Evolutionary conservation across 441 rosid species (phyloP), one percentile per base, ranked within the genome.

Genomic region (Populus hybrid): DNA sequence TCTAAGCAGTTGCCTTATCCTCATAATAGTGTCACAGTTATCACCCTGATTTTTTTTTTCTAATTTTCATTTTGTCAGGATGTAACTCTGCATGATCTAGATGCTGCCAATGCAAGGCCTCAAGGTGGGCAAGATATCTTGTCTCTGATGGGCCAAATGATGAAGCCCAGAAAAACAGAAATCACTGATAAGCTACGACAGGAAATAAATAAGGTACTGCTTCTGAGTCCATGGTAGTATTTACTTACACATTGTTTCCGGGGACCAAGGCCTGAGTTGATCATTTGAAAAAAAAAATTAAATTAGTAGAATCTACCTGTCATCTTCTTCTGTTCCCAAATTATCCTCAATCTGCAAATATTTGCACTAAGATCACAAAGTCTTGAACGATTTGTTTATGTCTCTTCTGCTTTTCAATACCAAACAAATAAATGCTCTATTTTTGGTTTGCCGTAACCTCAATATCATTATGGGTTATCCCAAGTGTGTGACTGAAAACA

Each of bases 31-130:
- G 31, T 50, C 50, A 50, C 56, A 50, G 0, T 50, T 50, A 50
- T 50, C 20, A 50, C 56, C 56, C 6, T 29, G 31, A 28, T n/a
- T 28, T 3, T 29, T 29, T 29, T 29, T 68, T 10, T 68, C 7
- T 45, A 26, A 66, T 56, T 20, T 64, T 74, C 69, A 70, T 12
- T 38, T 64, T 50, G 36, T 79, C 86, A 93, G 98, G 99, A 96
- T 92, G 99, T 96, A 68, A 94, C 99, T 7, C 89, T 96, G 66
- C 99, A 96, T 79, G 99, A 96, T 86, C 84, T 96, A 81, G 99
- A 96, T 90, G 96, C 99, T 84, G 98, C 99, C 73, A 96, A 96
- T 90, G 98, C 99, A 56, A 92, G 95, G 77, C 99, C 99, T 76
- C 97, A 96, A 88, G 99, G 99, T 73, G 99, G 99, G 40, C 99